Evolutionary conservation across 371 early-diverging fungal species (phyloP).

Genomic region (Funneliformis caledonium): DNA sequence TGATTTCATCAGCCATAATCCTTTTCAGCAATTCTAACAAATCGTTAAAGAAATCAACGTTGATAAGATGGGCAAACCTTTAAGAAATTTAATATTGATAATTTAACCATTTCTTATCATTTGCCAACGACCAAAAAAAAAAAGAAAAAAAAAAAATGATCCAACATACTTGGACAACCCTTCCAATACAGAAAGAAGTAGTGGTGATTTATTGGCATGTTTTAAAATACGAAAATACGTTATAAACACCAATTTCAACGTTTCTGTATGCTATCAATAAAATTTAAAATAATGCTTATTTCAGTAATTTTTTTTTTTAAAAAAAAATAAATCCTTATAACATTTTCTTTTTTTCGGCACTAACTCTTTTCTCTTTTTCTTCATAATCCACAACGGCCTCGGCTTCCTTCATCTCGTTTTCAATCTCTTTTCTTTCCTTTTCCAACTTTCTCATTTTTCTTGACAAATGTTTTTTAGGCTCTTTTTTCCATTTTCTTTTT

Average conservation of each 20-base stretch:
- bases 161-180: constrained; percentile 76
- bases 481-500: constrained; percentile 53
- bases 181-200: constrained; percentile 86
- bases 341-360: constrained; percentile 26
- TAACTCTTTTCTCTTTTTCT: constrained; percentile 70
- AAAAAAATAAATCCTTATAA: not conserved
- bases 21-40: constrained; percentile 78
- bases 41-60: constrained; percentile 93
- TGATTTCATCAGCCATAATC: constrained; percentile 66
- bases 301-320: no score
- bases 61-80: constrained; percentile 91
- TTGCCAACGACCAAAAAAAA: not conserved
- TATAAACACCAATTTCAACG: constrained; percentile 88
- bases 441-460: constrained; percentile 75
- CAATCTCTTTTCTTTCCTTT: constrained; percentile 75
- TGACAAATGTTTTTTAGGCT: constrained; percentile 70
- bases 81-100: not conserved
- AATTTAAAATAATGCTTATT: not conserved
- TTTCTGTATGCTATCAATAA: constrained; percentile 77
- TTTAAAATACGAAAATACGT: constrained; percentile 94
- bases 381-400: constrained; percentile 79
- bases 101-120: not conserved
- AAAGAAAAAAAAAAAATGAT: not conserved
- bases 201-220: constrained; percentile 72
- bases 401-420: constrained; percentile 82